These are phyloP conservation scores for Atalantia buxifolia DNA, from an alignment of 345 rosid genomes.

Conservation along the genomic window DNA sequence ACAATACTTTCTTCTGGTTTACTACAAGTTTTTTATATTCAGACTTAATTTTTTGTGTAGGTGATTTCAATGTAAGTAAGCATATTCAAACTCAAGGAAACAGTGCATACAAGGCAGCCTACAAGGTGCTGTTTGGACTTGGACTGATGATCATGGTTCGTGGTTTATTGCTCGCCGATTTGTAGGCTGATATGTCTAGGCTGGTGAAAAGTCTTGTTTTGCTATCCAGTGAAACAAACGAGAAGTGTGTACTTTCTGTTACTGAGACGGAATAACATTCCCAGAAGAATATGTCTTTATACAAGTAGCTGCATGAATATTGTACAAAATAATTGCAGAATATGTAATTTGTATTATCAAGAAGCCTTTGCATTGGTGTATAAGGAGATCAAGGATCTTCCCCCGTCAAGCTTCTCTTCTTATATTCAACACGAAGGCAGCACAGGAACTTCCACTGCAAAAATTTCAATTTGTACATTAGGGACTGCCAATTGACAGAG, in stretches of 20 bases:
- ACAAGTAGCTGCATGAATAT: not conserved
- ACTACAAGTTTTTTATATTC: not conserved
- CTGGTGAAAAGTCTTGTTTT: not conserved
- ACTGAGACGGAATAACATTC: not conserved
- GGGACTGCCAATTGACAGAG: not conserved
- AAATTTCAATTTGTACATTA: not conserved
- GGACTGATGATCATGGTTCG: slow-evolving; percentile 31
- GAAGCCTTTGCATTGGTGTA: not conserved
- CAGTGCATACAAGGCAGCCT: slow-evolving; percentile 24
- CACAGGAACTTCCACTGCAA: not conserved
- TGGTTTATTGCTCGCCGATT: slow-evolving; percentile 20
- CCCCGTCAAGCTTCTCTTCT: not conserved
- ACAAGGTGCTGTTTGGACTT: slow-evolving; percentile 28
- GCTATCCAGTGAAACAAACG: not conserved
- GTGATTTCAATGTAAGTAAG: slow-evolving; percentile 62
- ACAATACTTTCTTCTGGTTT: not conserved
- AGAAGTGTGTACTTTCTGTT: not conserved
- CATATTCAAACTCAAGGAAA: slow-evolving; percentile 51
- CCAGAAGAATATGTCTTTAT: not conserved
- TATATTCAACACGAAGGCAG: not conserved
- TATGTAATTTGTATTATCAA: not conserved
- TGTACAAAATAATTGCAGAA: not conserved
- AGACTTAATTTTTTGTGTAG: slow-evolving; percentile 28
- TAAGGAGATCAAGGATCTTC: not conserved
- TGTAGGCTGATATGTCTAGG: not conserved